Conservation (phyloP, 495 filamentous ascomycete genomes). For the Thermothielavioides terrestris region DNA sequence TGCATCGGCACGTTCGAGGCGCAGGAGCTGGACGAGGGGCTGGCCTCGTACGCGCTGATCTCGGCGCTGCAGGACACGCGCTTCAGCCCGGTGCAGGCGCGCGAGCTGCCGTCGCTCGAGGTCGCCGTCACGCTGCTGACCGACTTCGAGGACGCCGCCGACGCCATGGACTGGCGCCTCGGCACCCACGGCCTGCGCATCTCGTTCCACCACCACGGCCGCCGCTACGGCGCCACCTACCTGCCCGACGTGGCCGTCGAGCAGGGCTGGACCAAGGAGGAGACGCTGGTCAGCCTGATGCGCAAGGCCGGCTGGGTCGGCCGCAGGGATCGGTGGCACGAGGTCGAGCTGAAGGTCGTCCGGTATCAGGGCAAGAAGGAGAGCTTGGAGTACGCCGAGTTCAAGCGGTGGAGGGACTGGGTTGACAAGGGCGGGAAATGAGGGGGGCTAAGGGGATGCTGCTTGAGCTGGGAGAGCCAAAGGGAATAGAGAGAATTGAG, state of each 20-base stretch:
- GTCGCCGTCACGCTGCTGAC: constrained; percentile 67
- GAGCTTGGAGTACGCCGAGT: constrained; percentile 60
- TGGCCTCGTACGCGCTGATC: constrained; percentile 76
- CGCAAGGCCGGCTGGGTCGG: constrained; percentile 84
- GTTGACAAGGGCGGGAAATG: constrained; percentile 28
- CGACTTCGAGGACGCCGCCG: constrained; percentile 61
- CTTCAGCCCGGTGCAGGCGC: constrained; percentile 62
- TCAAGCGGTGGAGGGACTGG: constrained; percentile 71
- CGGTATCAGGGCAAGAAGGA: constrained; percentile 75
- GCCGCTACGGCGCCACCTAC: constrained; percentile 73
- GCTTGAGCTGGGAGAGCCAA: neutral
- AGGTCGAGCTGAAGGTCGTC: constrained; percentile 65
- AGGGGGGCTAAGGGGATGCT: neutral
- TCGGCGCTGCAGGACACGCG: constrained; percentile 85
- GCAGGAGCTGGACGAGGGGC: constrained; percentile 61
- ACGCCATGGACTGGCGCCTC: constrained; percentile 76
- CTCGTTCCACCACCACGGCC: constrained; percentile 58
- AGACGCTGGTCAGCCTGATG: constrained; percentile 84
- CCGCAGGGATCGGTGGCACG: constrained; percentile 59
- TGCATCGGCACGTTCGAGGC: constrained; percentile 95
- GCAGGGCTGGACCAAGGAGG: constrained; percentile 93
- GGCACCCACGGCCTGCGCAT: constrained; percentile 79
- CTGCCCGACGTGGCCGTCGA: constrained; percentile 85
- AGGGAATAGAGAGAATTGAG: neutral
- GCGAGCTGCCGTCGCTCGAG: constrained; percentile 60